A percentile compares a stretch with the other conserved stretches of the same genome.
Conservation (phyloP, 805 yeast species). For the Hanseniaspora occidentalis region DNA sequence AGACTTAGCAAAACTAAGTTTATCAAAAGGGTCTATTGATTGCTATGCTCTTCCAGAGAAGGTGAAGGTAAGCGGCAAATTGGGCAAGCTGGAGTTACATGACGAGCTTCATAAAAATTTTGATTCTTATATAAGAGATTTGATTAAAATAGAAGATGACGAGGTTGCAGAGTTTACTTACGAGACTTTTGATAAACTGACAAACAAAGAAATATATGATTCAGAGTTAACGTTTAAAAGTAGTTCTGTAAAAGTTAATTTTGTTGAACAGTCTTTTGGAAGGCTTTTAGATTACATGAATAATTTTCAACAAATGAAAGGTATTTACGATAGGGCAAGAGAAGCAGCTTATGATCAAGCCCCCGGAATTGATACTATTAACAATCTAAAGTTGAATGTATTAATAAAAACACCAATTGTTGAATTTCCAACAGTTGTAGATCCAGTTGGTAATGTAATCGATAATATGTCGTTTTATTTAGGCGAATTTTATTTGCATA, state of each 20-base stretch:
- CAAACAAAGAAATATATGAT: slow-evolving; percentile 35
- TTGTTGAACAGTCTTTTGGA: slow-evolving; percentile 70
- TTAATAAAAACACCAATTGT: slow-evolving; percentile 71
- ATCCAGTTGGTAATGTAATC: slow-evolving; percentile 28
- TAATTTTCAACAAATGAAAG: slow-evolving; percentile 75
- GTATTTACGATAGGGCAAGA: slow-evolving; percentile 78
- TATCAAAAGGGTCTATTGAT: slow-evolving; percentile 60
- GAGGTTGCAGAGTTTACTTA: slow-evolving; percentile 66
- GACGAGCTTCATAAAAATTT: slow-evolving; percentile 65
- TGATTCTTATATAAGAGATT: slow-evolving; percentile 46
- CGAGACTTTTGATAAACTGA: slow-evolving; percentile 60
- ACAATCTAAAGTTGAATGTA: slow-evolving; percentile 57
- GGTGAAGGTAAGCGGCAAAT: slow-evolving; percentile 53
- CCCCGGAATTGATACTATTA: slow-evolving; percentile 37
- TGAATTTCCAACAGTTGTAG: slow-evolving; percentile 54
- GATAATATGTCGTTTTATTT: slow-evolving; percentile 60
- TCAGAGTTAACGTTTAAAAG: slow-evolving; percentile 44
- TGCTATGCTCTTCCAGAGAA: slow-evolving; percentile 63
- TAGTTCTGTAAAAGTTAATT: slow-evolving; percentile 64
- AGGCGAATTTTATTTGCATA: slow-evolving; percentile 70
- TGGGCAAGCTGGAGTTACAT: slow-evolving; percentile 68
- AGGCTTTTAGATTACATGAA: slow-evolving; percentile 54
- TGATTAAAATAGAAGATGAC: slow-evolving; percentile 73
- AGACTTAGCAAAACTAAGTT: slow-evolving; percentile 60
- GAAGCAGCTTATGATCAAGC: slow-evolving; percentile 82